Base-by-base conservation (phyloP, 805 yeast species). In the Hagleromyces aurorensis region DNA sequence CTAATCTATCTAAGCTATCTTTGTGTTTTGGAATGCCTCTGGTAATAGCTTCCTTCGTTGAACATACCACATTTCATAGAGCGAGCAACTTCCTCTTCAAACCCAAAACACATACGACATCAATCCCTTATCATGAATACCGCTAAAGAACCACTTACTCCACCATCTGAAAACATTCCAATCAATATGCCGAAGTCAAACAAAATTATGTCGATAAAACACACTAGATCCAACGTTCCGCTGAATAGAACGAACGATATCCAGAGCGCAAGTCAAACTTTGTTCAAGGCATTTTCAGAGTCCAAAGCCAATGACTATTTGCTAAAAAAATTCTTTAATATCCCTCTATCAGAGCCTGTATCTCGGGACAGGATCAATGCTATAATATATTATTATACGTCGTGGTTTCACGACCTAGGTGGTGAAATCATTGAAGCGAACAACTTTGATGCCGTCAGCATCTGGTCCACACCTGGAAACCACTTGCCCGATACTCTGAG, bases 391-490 rank as follows among this genome's bases (percentile, higher is more conserved):
- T 45, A 46, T 17, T 48, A 46, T 17, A 36, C 47, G 9, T 32
- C 53, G 3, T 35, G 38, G 27, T 52, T 46, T 31, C 31, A 43
- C 24, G 57, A 55, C 34, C 30, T 47, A 19, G 57, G 57, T 20
- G 62, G 59, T 12, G 58, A 55, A 23, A 27, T 55, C 9, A 43
- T 44, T 17, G 52, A 57, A 33, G 48, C 51, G 16, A 53, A 54
- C 33, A 38, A 52, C 27, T 55, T 46, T 37, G 51, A 55, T 38
- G 58, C 60, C 15, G 59, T 50, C 13, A 54, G 55, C 11, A 41
- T 55, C 19, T 52, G 51, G 46, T 43, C 50, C 8, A 28, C 37
- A 9, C 59, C 59, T 16, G 46, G 48, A 10, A 22, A 21, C 7
- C 50, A 44, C 30, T 37, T 48, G 16, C 43, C 46, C 13, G 41